Conservation (phyloP, 495 filamentous ascomycete species). For the Penicillium pancosmium region DNA sequence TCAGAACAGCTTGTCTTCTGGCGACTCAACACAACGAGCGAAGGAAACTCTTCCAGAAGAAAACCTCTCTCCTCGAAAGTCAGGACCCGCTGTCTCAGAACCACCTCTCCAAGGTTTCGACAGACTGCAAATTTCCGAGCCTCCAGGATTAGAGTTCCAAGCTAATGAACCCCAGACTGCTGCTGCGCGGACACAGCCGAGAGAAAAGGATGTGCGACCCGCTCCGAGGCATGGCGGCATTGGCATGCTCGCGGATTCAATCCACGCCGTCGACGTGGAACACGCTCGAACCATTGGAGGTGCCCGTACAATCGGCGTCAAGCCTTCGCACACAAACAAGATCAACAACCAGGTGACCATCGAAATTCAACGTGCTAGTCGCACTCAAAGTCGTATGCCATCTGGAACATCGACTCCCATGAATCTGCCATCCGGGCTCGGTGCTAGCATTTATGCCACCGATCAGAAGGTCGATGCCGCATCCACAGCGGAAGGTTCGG, state of each 20-base stretch:
- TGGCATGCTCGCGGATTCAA: neutral
- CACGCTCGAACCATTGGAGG: neutral
- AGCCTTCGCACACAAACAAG: neutral
- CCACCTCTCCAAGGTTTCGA: neutral
- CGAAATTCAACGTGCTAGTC: slow-evolving; percentile 1
- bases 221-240: neutral
- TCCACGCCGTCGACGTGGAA: neutral
- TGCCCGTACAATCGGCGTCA: neutral
- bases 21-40: neutral
- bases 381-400: neutral
- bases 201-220: neutral
- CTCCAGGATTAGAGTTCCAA: neutral
- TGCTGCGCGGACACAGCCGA: neutral
- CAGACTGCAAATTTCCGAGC: neutral
- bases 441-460: neutral
- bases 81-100: neutral
- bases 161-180: neutral
- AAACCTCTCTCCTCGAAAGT: neutral
- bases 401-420: neutral
- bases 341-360: neutral
- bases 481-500: no score
- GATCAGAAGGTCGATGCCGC: neutral
- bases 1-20: neutral
- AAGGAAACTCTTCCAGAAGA: neutral
- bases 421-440: neutral